Base-by-base conservation (phyloP, 139 green algal genomes). In the Tetradesmus lagerheimii region DNA sequence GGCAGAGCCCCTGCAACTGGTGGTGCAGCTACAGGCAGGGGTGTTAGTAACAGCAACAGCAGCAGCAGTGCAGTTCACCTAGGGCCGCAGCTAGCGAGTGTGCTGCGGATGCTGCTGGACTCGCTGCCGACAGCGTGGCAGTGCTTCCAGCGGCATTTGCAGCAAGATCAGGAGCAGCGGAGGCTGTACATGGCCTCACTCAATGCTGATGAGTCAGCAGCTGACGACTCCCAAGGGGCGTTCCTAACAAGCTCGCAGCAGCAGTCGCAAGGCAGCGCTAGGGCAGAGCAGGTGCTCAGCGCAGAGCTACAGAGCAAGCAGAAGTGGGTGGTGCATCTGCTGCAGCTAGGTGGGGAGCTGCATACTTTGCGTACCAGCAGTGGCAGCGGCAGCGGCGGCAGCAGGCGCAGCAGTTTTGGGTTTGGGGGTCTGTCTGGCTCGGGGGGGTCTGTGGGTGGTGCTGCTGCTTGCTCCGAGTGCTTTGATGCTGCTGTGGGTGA, bases 281-380 rank as follows among this genome's bases (percentile, higher is more conserved):
- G 25, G 35, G 37, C 76, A 34, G 20, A 47, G 35, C 76, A 67
- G 20, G 27, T 23, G 82, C 29, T 53, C 6, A 43, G 31, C 31
- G 53, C 57, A 29, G 57, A 78, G 23, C 53, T 87, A 35, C 82
- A 87, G 57, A 34, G 35, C n/a, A 37, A 78, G 31, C 31, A 38
- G 35, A 29, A 31, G 14, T 88, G 83, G 83, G 35, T 88, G 64
- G 83, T 88, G 83, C 38, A 80, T 35, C 38, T 88, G 64, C 34
- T 88, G 64, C 27, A 80, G 62, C 38, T 88, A 5, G 83, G 83
- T 9, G n/a, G n/a, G 0, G 12, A 43, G 64, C 62, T 88, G 83
- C 41, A 62, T 34, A 14, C 41, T 3, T 34, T 23, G 16, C 57
- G 57, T 4, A 71, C 20, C 57, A 62, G 47, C 47, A 62, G 5